These are phyloP conservation scores for Speleostelium caveatum DNA, from an alignment of 78 protist genomes.

Conservation along the genomic window DNA sequence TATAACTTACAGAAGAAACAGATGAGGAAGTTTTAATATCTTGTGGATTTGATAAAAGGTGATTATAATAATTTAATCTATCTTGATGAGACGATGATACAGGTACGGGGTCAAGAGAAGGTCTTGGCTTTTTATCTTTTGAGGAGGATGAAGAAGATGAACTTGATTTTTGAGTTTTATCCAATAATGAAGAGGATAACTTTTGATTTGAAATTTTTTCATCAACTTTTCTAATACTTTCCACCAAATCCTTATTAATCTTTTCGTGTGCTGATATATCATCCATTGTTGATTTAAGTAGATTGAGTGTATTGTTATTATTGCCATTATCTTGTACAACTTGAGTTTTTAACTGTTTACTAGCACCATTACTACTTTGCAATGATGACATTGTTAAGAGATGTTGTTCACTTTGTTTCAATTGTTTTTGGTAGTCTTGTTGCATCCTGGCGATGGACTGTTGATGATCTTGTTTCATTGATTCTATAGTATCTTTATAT, in stretches of 20 bases:
- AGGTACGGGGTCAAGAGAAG: no score
- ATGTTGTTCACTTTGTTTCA: neutral
- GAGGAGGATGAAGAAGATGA: no score
- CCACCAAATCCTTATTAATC: neutral
- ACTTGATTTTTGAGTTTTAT: no score
- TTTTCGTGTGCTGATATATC: neutral
- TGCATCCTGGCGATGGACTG: neutral
- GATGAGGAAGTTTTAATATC: no score
- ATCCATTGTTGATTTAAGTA: neutral
- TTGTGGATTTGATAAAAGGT: no score
- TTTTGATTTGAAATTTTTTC: neutral
- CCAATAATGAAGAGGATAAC: neutral
- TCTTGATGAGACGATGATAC: no score
- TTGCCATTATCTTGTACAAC: neutral
- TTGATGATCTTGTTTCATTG: neutral
- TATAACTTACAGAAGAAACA: no score
- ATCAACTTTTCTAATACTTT: slow-evolving; percentile 7
- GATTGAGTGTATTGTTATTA: neutral
- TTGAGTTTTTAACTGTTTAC: neutral
- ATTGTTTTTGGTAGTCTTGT: neutral
- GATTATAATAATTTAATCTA: no score
- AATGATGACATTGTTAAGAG: slow-evolving; percentile 7
- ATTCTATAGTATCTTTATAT: neutral
- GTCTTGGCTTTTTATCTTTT: no score
- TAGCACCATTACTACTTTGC: neutral